Evolutionary conservation across 108 stramenopile species (phyloP), one percentile per base, ranked within the genome.

Genomic region (Stephanodiscus triporus): DNA sequence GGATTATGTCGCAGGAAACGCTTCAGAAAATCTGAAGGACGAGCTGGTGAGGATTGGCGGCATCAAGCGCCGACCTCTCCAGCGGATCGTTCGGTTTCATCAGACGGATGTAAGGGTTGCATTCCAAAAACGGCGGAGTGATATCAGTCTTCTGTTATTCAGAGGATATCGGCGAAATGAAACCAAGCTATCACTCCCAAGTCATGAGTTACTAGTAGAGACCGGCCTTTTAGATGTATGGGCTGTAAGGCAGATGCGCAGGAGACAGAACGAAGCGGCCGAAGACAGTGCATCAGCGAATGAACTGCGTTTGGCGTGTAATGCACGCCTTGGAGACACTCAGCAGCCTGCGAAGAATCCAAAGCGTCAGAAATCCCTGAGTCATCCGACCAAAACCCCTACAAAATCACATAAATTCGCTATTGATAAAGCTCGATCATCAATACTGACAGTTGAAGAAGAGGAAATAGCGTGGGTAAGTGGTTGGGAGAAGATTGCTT

Each of bases 381-480:
- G 45, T 49, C 66, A 13, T 22, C 9, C 23, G 24, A 16, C 47
- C 22, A 34, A n/a, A 61, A 40, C 40, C 38, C 66, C 57, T 9
- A 73, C 23, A 7, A 40, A 42, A 36, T n/a, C 26, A 32, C 29
- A n/a, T 58, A 70, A 20, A 14, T 26, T 40, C 29, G 30, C 49
- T n/a, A 8, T 10, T 26, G 10, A 54, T 24, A 37, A 36, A 16
- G 32, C 58, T 11, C 27, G 30, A 63, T 45, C 62, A 17, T 74
- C 64, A 14, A 58, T 59, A 20, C 55, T 74, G 19, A 66, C 73
- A 11, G 36, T 10, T 2, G 51, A 58, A 38, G 73, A 74, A 42
- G 73, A 66, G 43, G 73, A 74, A 58, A 65, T 74, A 37, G 73
- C 73, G 19, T 74, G 73, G 70, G 70, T 71, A 61, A 47, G 70